Conservation (phyloP, 495 filamentous ascomycete genomes). For the Penicillium verhagenii region DNA sequence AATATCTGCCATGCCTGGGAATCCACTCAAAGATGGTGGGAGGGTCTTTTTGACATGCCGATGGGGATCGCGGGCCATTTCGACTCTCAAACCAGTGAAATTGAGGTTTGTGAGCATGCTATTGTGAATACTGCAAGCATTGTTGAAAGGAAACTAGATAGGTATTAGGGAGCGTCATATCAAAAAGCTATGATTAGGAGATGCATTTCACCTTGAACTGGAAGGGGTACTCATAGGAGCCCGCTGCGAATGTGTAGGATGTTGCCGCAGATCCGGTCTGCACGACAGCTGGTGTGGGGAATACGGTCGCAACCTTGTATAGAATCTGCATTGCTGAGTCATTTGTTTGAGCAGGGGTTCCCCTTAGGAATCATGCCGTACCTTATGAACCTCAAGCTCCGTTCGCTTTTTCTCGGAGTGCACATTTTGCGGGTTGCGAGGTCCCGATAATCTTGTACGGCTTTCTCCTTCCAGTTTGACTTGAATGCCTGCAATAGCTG, state of each 20-base stretch:
- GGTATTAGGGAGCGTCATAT: not conserved
- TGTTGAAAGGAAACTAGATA: slow-evolving; percentile 79
- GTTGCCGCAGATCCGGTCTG: slow-evolving; percentile 40
- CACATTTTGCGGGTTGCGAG: slow-evolving; percentile 60
- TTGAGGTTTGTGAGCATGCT: slow-evolving; percentile 57
- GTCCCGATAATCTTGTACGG: slow-evolving; percentile 58
- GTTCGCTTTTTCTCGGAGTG: slow-evolving; percentile 55
- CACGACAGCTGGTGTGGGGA: slow-evolving; percentile 56
- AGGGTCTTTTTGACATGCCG: slow-evolving; percentile 82
- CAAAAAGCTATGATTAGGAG: not conserved
- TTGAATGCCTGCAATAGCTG: slow-evolving; percentile 71
- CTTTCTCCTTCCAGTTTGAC: slow-evolving; percentile 95
- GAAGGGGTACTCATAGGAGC: slow-evolving; percentile 87
- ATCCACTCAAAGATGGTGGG: slow-evolving; percentile 80
- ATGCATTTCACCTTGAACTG: slow-evolving; percentile 72
- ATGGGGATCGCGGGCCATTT: slow-evolving; percentile 53
- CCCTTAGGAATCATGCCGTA: slow-evolving; percentile 28
- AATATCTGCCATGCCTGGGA: slow-evolving; percentile 82
- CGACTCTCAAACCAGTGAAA: slow-evolving; percentile 54
- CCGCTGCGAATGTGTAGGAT: slow-evolving; percentile 66
- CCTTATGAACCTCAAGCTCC: slow-evolving; percentile 77
- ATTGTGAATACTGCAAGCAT: slow-evolving; percentile 66
- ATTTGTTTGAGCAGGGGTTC: not conserved
- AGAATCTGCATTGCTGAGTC: slow-evolving; percentile 49
- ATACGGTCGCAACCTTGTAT: slow-evolving; percentile 64